Evolutionary conservation across 306 rosid species (phyloP).

Genomic region (Castanopsis chinensis): DNA sequence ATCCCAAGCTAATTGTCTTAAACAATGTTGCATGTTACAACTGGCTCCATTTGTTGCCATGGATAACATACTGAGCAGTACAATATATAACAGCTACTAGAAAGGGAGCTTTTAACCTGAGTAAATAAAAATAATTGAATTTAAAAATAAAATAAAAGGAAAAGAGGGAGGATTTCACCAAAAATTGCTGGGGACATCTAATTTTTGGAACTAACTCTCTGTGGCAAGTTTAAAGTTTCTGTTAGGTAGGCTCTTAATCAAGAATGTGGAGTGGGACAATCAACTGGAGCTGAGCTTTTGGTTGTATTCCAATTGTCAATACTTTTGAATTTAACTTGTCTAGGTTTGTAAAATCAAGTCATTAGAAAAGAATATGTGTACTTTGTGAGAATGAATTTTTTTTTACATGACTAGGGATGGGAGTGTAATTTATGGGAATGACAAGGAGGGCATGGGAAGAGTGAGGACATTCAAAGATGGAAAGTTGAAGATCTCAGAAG

Average conservation of each 20-base stretch:
- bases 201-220: background rate
- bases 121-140: too few species aligned
- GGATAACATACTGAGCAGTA: too few species aligned
- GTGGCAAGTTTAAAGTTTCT: background rate
- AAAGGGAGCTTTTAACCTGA: too few species aligned
- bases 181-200: background rate
- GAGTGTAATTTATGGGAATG: conserved; percentile 73
- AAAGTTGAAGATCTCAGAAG: conserved; percentile 54
- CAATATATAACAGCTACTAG: too few species aligned
- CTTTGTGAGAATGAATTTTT: background rate
- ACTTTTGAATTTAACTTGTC: too few species aligned
- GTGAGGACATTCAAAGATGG: conserved; percentile 70
- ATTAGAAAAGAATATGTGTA: background rate
- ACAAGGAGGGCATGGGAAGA: conserved; percentile 49
- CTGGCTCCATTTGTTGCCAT: too few species aligned
- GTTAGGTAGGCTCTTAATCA: too few species aligned
- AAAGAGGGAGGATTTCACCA: background rate
- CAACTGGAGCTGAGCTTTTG: too few species aligned
- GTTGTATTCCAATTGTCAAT: too few species aligned
- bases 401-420: conserved; percentile 64
- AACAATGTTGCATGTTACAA: too few species aligned
- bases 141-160: background rate
- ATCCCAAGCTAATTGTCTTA: too few species aligned
- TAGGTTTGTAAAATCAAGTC: background rate
- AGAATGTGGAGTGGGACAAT: too few species aligned